A percentile compares a stretch with the other conserved stretches of the same genome.
Evolutionary conservation across 2,329 filamentous ascomycete species (phyloP).

Genomic region (Pestalotiopsis sp.): DNA sequence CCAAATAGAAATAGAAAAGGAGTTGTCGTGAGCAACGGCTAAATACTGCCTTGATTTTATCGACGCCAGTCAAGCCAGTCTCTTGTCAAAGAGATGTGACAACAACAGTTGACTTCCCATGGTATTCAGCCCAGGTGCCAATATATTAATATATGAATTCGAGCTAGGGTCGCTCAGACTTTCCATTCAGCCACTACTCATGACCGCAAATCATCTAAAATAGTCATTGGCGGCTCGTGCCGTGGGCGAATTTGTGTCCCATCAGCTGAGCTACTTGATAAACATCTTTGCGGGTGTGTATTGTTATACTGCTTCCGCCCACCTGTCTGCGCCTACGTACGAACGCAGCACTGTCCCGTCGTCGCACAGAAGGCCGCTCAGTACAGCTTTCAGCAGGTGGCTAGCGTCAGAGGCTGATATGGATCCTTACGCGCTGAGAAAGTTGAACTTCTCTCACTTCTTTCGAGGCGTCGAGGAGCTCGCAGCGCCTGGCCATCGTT

Average conservation of each 20-base stretch:
- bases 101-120: not conserved
- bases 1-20: not conserved
- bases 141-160: not conserved
- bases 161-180: not conserved
- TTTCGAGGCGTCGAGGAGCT: too few species aligned
- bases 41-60: not conserved
- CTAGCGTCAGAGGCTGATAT: too few species aligned
- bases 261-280: not conserved
- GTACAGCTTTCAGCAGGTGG: not conserved
- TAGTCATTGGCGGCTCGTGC: not conserved
- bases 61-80: not conserved
- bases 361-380: not conserved
- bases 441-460: too few species aligned
- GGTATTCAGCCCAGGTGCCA: not conserved
- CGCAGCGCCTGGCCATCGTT: too few species aligned
- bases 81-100: not conserved
- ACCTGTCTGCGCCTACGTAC: not conserved
- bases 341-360: not conserved
- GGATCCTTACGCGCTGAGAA: too few species aligned
- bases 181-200: not conserved
- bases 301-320: not conserved
- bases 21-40: constrained; percentile 12
- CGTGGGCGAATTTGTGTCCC: not conserved
- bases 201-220: not conserved
- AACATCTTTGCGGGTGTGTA: not conserved